These are phyloP conservation scores for Salvia hispanica DNA, from an alignment of 257 asterid genomes.

Conservation along the genomic window DNA sequence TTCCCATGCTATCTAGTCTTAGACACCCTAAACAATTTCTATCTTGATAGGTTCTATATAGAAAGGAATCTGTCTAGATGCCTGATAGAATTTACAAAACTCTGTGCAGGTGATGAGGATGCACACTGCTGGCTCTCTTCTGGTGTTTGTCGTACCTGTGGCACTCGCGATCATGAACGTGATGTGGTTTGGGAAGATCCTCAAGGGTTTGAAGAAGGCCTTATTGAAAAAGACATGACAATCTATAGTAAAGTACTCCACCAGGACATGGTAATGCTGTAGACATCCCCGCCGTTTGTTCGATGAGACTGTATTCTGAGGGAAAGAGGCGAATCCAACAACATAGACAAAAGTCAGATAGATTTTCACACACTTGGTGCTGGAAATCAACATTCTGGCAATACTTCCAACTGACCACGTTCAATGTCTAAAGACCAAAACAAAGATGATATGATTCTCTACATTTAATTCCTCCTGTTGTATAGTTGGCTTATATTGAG, in stretches of 20 bases:
- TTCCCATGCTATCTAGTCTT: background rate
- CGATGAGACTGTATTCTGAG: conserved; percentile 17
- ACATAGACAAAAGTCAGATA: background rate
- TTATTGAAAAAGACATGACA: conserved; percentile 56
- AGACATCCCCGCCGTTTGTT: conserved; percentile 29
- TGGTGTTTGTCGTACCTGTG: conserved; percentile 74
- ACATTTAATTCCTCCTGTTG: conserved; percentile 22
- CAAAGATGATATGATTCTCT: conserved; percentile 18
- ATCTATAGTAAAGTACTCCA: background rate
- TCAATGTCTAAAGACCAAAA: conserved; percentile 23
- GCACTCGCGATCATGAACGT: conserved; percentile 79
- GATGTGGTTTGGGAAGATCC: conserved; percentile 87
- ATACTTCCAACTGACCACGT: conserved; percentile 32
- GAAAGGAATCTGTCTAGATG: background rate
- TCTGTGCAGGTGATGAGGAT: conserved; percentile 72
- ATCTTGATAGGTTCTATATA: background rate
- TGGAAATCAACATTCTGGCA: conserved; percentile 28
- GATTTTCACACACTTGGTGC: background rate
- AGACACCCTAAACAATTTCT: background rate
- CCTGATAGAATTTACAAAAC: conserved; percentile 12
- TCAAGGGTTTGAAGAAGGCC: conserved; percentile 80
- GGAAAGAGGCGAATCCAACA: conserved; percentile 22
- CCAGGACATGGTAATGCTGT: conserved; percentile 2
- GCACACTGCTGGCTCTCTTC: conserved; percentile 67
- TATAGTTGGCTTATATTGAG: conserved; percentile 23